A percentile compares a stretch with the other conserved stretches of the same genome.
phyloP scores from a whole-genome alignment of 163 green algal species.

The Coccomyxa subellipsoidea region DNA sequence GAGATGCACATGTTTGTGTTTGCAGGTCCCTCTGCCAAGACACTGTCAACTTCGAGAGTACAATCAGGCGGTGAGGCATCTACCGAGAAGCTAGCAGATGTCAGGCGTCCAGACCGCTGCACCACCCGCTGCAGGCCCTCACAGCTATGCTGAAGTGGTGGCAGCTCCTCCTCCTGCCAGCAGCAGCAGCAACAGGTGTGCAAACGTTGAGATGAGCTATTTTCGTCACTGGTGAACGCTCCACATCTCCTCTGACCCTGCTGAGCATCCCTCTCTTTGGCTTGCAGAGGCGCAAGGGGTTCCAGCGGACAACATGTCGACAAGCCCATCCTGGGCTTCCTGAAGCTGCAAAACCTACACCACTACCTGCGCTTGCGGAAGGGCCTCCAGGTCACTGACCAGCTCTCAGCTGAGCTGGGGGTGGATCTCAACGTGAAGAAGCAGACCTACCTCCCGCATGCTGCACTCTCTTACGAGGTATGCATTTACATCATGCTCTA shows the following conservation, averaged over 20 bases:
- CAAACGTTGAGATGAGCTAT: not conserved
- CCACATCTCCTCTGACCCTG: not conserved
- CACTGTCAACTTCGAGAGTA: not conserved
- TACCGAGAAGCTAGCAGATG: not conserved
- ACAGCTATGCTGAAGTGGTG: not conserved
- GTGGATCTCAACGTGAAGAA: conserved; percentile 14
- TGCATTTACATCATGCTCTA: not conserved
- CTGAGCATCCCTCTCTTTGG: not conserved
- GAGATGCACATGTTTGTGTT: not conserved
- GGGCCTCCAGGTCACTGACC: conserved; percentile 7
- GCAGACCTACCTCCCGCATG: not conserved
- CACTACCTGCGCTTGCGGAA: conserved; percentile 24
- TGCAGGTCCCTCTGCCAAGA: not conserved
- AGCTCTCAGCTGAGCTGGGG: conserved; percentile 21
- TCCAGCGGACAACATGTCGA: not conserved
- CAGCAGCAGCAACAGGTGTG: not conserved
- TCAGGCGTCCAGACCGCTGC: not conserved
- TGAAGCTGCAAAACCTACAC: conserved; percentile 18
- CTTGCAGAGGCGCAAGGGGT: not conserved
- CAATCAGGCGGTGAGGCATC: not conserved
- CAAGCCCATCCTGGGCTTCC: not conserved
- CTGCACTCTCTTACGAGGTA: conserved; percentile 6
- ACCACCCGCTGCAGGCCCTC: not conserved
- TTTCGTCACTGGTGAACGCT: not conserved
- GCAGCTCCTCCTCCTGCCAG: not conserved